phyloP scores from a whole-genome alignment of 2,329 filamentous ascomycete genomes.

The Scolecobasidium constrictum region DNA sequence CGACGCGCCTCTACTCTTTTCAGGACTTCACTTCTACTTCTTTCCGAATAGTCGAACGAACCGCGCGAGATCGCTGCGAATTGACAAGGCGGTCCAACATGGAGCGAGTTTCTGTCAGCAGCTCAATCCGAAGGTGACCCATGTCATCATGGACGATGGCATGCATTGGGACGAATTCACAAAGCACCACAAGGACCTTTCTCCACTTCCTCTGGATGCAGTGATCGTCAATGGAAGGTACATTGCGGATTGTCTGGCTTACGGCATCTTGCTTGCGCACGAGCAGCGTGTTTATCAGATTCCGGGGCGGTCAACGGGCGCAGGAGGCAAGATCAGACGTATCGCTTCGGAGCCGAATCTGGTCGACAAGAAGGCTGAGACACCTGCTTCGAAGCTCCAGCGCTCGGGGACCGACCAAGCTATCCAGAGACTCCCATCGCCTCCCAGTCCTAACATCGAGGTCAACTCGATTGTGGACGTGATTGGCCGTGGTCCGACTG shows the following conservation, averaged over 20 bases:
- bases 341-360: background rate
- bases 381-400: background rate
- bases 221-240: conserved; percentile 58
- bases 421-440: background rate
- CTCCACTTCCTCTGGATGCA: conserved; percentile 38
- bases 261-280: conserved; percentile 37
- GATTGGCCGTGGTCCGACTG: conserved; percentile 33
- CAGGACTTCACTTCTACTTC: too few species aligned
- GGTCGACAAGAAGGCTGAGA: background rate
- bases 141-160: conserved; percentile 66
- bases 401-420: background rate
- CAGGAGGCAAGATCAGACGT: background rate
- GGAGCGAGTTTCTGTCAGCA: conserved; percentile 72
- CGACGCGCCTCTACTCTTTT: too few species aligned
- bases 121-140: conserved; percentile 53
- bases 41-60: conserved; percentile 71
- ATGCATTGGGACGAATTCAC: conserved; percentile 55
- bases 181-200: conserved; percentile 40
- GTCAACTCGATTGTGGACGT: conserved; percentile 35
- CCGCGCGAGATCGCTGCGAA: conserved; percentile 55
- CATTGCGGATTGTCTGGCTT: conserved; percentile 56
- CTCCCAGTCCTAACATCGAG: conserved; percentile 20
- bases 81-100: conserved; percentile 62
- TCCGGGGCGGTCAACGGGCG: background rate
- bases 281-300: conserved; percentile 3